phyloP scores from a whole-genome alignment of 1,284 basidiomycete species.

The Cutaneotrichosporon cutaneum region DNA sequence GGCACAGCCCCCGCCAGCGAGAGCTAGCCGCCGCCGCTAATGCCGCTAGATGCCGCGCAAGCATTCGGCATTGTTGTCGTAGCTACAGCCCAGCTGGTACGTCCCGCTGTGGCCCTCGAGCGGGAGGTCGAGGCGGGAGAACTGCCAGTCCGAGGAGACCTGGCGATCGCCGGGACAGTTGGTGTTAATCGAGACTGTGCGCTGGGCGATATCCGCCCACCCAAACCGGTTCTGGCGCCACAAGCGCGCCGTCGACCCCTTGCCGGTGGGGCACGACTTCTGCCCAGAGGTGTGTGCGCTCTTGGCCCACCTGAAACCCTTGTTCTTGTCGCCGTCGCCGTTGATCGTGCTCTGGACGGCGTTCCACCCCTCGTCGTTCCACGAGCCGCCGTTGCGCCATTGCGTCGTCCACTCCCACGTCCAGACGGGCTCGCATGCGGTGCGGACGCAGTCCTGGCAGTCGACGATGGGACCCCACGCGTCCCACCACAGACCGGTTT shows the following conservation, averaged over 20 bases:
- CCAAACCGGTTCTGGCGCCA: slow-evolving; percentile 4
- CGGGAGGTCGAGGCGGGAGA: background rate
- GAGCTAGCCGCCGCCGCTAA: too few relatives aligned
- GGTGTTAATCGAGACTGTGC: background rate
- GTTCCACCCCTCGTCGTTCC: background rate
- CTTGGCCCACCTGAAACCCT: background rate
- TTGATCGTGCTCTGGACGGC: background rate
- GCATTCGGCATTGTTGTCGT: too few relatives aligned
- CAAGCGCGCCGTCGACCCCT: background rate
- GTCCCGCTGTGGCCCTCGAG: too few relatives aligned
- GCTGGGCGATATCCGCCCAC: background rate
- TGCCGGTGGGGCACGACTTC: background rate
- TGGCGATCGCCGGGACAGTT: background rate
- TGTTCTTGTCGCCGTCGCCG: background rate
- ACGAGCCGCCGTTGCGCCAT: background rate
- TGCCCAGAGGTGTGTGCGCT: background rate
- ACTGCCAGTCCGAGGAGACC: background rate
- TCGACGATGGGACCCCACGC: background rate
- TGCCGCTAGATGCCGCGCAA: too few relatives aligned
- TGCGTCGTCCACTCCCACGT: background rate
- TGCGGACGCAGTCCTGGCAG: background rate
- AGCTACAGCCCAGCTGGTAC: too few relatives aligned
- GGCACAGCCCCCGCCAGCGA: too few relatives aligned
- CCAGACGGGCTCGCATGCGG: background rate
- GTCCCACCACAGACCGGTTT: background rate